Evolutionary conservation across 306 rosid genomes (phyloP).

Genomic region (Ormosia semicastrata): DNA sequence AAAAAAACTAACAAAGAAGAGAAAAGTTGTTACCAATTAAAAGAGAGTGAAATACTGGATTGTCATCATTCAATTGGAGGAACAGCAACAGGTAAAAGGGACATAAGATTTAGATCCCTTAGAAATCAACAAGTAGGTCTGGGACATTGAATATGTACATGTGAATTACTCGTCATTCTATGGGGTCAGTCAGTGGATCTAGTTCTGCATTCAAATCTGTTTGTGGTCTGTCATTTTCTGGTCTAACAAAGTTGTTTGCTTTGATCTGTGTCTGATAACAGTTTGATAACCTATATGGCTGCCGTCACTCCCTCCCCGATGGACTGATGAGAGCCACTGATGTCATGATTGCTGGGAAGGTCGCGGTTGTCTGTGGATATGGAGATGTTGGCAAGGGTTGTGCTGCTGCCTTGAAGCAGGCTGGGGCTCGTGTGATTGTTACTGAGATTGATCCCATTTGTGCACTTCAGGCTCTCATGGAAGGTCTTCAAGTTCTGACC

Average conservation of each 20-base stretch:
- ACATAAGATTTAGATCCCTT: background rate
- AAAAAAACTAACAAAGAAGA: too few relatives aligned
- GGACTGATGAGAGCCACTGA: slow-evolving; percentile 98
- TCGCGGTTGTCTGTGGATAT: slow-evolving; percentile 76
- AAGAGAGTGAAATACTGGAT: too few relatives aligned
- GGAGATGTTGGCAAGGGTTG: slow-evolving; percentile 99
- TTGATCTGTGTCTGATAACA: slow-evolving; percentile 19
- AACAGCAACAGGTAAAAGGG: too few relatives aligned
- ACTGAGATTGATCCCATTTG: slow-evolving; percentile 97
- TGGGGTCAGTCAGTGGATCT: background rate
- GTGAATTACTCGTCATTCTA: background rate
- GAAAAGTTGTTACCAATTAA: too few relatives aligned
- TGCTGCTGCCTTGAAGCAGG: slow-evolving; percentile 91
- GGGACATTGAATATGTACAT: background rate
- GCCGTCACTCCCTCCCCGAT: slow-evolving; percentile 99
- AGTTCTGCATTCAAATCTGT: background rate
- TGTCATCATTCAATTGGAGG: too few relatives aligned
- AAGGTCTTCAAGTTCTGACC: slow-evolving; percentile 78
- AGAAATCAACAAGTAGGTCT: background rate
- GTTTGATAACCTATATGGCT: slow-evolving; percentile 97
- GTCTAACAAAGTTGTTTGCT: background rate
- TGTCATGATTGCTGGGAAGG: slow-evolving; percentile 98
- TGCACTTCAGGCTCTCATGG: slow-evolving; percentile 97
- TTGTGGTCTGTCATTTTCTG: background rate
- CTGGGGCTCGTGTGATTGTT: slow-evolving; percentile 87